Evolutionary conservation across 441 rosid genomes (phyloP).

Genomic region (Gossypium schwendimanii): DNA sequence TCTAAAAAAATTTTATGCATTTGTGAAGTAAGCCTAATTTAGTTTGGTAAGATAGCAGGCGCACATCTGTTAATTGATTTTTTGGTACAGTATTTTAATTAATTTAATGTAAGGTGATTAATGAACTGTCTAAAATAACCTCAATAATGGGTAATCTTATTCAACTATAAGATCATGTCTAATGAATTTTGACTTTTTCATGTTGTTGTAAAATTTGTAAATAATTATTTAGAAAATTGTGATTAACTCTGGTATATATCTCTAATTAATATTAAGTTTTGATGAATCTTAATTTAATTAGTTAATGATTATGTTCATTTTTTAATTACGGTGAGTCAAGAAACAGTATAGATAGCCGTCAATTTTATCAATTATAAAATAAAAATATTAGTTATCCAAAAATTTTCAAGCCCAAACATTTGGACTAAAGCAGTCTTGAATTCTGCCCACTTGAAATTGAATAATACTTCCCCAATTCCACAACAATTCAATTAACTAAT

Average conservation of each 20-base stretch:
- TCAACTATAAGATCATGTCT: neutral
- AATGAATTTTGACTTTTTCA: neutral
- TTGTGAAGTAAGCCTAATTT: neutral
- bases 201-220: neutral
- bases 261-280: neutral
- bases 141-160: neutral
- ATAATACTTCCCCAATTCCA: neutral
- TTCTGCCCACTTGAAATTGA: neutral
- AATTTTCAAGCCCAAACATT: neutral
- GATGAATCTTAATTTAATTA: too few species aligned
- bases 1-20: neutral
- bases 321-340: too few species aligned
- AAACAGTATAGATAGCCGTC: too few species aligned
- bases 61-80: neutral
- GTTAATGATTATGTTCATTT: too few species aligned
- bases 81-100: too few species aligned
- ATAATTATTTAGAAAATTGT: neutral
- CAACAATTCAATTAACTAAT: neutral
- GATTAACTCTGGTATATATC: neutral
- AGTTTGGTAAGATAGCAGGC: neutral
- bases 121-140: neutral
- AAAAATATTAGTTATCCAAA: neutral
- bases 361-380: neutral
- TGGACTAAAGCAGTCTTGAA: neutral
- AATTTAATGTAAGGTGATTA: neutral